Conservation (phyloP, 2,329 filamentous ascomycete species). For the Colletotrichum liaoningense region DNA sequence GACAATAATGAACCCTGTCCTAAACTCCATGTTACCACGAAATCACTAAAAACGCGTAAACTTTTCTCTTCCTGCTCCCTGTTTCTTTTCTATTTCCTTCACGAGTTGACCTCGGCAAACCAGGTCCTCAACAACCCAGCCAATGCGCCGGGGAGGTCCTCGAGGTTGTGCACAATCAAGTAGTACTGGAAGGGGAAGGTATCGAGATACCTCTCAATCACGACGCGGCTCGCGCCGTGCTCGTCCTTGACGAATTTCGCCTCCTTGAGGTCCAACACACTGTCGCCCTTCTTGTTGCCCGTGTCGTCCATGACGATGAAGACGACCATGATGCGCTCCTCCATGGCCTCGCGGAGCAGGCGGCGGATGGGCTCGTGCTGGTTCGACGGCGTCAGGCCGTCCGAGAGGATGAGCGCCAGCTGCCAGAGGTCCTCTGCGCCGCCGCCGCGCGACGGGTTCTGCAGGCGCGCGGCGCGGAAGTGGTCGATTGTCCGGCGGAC, state of each 20-base stretch:
- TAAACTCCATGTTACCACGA: neutral
- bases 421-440: conserved; percentile 86
- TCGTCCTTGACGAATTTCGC: conserved; percentile 81
- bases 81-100: conserved; percentile 30
- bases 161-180: conserved; percentile 90
- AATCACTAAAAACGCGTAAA: neutral
- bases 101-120: conserved; percentile 80
- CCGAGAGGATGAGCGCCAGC: conserved; percentile 90
- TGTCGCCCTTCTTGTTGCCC: conserved; percentile 60
- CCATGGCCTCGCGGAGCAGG: conserved; percentile 86
- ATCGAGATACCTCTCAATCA: conserved; percentile 92
- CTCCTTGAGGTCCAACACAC: conserved; percentile 89
- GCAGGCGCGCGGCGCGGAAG: conserved; percentile 81
- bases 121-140: conserved; percentile 92
- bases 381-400: conserved; percentile 86
- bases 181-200: conserved; percentile 98
- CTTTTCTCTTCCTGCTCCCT: neutral
- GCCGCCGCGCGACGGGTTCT: conserved; percentile 58
- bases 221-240: conserved; percentile 72
- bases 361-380: conserved; percentile 86
- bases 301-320: conserved; percentile 93
- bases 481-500: conserved; percentile 82
- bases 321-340: conserved; percentile 97
- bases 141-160: conserved; percentile 89
- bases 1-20: neutral